Evolutionary conservation across 805 yeast species (phyloP).

Genomic region (Yamadazyma paraphyllophila): DNA sequence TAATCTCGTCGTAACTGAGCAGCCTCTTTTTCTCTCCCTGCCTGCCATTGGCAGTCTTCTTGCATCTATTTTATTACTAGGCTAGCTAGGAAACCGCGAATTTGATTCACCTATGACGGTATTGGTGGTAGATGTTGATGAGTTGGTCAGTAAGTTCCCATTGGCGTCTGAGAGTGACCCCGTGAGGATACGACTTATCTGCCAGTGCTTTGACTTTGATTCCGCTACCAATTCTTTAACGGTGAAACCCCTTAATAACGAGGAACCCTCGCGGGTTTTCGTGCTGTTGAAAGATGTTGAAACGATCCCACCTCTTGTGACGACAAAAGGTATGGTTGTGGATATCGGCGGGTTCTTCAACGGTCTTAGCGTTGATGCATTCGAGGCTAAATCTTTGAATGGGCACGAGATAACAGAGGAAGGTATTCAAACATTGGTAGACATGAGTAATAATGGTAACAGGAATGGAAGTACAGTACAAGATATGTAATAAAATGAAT

Average conservation of each 20-base stretch:
- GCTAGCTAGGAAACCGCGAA: no score
- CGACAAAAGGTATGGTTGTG: slow-evolving; percentile 23
- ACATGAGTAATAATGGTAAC: not conserved
- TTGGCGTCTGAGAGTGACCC: slow-evolving; percentile 21
- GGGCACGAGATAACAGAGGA: slow-evolving; percentile 6
- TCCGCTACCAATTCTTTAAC: slow-evolving; percentile 8
- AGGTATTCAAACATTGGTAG: not conserved
- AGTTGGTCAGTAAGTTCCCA: slow-evolving; percentile 20
- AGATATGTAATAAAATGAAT: no score
- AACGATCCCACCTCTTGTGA: not conserved
- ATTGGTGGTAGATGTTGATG: slow-evolving; percentile 22
- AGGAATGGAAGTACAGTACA: no score
- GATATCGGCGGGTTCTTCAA: slow-evolving; percentile 31
- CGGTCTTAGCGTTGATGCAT: slow-evolving; percentile 18
- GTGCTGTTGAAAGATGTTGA: not conserved
- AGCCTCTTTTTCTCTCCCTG: no score
- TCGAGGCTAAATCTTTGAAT: slow-evolving; percentile 1
- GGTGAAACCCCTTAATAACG: not conserved
- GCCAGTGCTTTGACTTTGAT: slow-evolving; percentile 22
- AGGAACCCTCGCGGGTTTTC: not conserved
- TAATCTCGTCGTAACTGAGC: no score
- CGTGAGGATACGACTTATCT: slow-evolving; percentile 25
- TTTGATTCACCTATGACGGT: no score
- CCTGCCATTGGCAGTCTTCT: no score
- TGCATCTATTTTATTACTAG: no score